Evolutionary conservation across 2,329 filamentous ascomycete genomes (phyloP), one percentile per base, ranked within the genome.

Genomic region (Huntiella abstrusa): DNA sequence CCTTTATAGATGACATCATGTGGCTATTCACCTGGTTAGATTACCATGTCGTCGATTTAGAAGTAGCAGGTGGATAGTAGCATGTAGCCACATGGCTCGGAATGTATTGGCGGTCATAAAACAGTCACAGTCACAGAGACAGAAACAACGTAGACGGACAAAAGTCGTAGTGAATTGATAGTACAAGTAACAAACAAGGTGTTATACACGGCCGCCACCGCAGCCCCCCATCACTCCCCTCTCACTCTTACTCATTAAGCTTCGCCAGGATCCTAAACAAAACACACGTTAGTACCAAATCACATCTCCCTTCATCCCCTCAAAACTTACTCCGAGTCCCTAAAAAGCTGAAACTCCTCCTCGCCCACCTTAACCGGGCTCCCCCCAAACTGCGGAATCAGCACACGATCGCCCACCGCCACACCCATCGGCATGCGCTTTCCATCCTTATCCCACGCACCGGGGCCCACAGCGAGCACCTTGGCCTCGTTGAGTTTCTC

Each of bases 401-500:
- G 68, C 52, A 98, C 91, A 59, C 83, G 83, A 69, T 98, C 91
- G 55, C 91, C 91, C 42, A 78, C 67, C 55, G 70, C 54, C 49
- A 96, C 91, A 57, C 84, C 80, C 71, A 88, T 85, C 52, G 80
- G 72, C 57, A 95, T 68, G 56, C 86, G 75, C 73, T 91, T 83
- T 56, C 91, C 91, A 51, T 93, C 80, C 68, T 80, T 86, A 70
- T 92, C 84, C 51, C 93, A 59, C 11, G 71, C 79, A 52, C 91
- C 91, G 49, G 91, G 91, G 46, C 91, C 91, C 53, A 98, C 88
- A 52, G 91, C 91, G 51, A 98, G 71, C 47, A 98, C 91, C 68
- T 85, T 87, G 58, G 84, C 91, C 73, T 96, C 88, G 68, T 95
- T 96, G 62, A 96, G 76, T 66, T 98, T 91, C 76, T 98, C 94